Evolutionary conservation across 108 stramenopile species (phyloP), one percentile per base, ranked within the genome.

Genomic region (Cyclotella baltica): DNA sequence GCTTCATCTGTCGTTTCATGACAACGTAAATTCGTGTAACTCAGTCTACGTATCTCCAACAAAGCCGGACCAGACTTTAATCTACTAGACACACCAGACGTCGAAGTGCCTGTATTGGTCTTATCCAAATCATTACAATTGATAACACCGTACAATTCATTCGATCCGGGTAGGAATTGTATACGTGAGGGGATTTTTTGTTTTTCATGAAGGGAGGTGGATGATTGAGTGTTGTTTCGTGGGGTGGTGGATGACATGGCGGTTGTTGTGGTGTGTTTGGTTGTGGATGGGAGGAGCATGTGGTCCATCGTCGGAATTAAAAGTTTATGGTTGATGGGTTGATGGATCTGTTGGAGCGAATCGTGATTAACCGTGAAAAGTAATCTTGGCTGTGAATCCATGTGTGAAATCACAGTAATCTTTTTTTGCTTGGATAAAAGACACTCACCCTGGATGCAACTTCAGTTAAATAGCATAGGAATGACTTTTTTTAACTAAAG

Each of bases 81-180:
- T 25, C 80, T 23, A 19, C 35, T 5, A 3, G 50, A 11, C 8
- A 4, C 13, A 3, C 23, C 51, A 34, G 9, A 30, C 3, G 30
- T 47, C 4, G 43, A 29, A 23, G 65, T 30, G 5, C 37, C 20
- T 15, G n/a, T n/a, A n/a, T 22, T 38, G 36, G 8, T 29, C 20
- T 52, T 56, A 18, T 56, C 56, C 22, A 46, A 25, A 27, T 37
- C 34, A 52, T 65, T 31, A 40, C 78, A 80, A 58, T 81, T 81
- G 16, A 81, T 62, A 27, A 68, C 80, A 16, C 80, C 80, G 30
- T 73, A 80, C 67, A 80, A 65, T 61, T 81, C 72, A 27, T 37
- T 63, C 0, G 73, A 23, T 8, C 62, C 62, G n/a, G 80, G 80
- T 13, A 81, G 61, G 28, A 74, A 74, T 52, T 72, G 65, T 29